Base-by-base conservation (phyloP, 805 yeast genomes). In the Metschnikowia peoriensis region DNA sequence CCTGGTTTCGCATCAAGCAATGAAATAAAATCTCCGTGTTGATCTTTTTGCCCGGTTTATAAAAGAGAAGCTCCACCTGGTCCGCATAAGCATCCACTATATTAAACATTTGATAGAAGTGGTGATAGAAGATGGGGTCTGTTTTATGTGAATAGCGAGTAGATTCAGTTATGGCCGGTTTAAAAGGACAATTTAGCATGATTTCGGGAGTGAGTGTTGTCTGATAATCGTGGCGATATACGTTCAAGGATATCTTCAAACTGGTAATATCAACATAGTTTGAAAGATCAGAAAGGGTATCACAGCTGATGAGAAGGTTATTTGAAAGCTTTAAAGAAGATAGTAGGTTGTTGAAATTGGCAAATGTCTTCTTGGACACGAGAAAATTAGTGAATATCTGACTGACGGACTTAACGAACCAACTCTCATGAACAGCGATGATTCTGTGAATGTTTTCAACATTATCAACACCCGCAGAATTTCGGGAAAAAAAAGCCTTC, bases 371-470 rank as follows among this genome's bases (percentile, higher is more conserved):
- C 44, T 62, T 68, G 15, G 77, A 72, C n/a, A 64, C 40, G 49
- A 67, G 66, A 49, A 88, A 84, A 61, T 85, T 87, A 51, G 84
- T 76, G 53, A 89, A 71, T 27, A 90, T 78, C 49, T 88, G 91
- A 14, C 87, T 80, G 38, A 89, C 79, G 0, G 96, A 85, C 60
- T 90, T 82, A 28, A 89, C 81, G 69, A 92, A 81, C 94, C 97
- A 91, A 44, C 88, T 86, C 59, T 92, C 97, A 68, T 93, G 97
- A 2, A 93, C 96, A 32, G 92, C 79, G 57, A 85, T 87, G 2
- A 90, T 74, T 61, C 83, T 85, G 47, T 72, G 71, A 42, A 93
- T 68, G 50, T 71, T 70, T 29, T 62, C 58, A 40, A 80, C 75
- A 48, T 79, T 78, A 54, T 82, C 80, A 42, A 77, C 69, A 5